Base-by-base conservation (phyloP, 345 rosid species). In the Passiflora organensis region DNA sequence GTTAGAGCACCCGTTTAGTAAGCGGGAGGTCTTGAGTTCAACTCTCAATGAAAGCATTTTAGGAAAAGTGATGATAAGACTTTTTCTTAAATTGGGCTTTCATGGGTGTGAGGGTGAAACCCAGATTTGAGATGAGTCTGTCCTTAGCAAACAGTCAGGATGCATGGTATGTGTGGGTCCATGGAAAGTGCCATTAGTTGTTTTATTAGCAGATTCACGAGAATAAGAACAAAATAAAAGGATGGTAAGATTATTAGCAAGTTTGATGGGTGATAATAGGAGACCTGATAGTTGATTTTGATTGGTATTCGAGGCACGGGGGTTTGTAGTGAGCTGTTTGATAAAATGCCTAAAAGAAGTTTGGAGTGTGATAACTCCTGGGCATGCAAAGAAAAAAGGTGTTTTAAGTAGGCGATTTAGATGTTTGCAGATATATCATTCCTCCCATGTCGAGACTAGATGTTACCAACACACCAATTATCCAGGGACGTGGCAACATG, bases 21-120 rank as follows among this genome's bases (percentile, higher is more conserved):
- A 83, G 95, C 89, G 84, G 89, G 86, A 91, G 91, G 95, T 87
- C 95, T 85, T 85, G 91, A 87, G 89, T 91, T 87, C 85, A 16
- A 85, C 87, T 87, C 85, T 87, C 91, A 87, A 82, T 66, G 85
- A 85, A 67, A 85, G 91, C 95, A 84, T 37, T 36, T 36, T n/a
- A n/a, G n/a, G n/a, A n/a, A n/a, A n/a, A n/a, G n/a, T n/a, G n/a
- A n/a, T n/a, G n/a, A n/a, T 46, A 2, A 2, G 1, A 37, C 13
- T 37, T 37, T 37, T 13, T 37, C 8, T 37, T 2, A 37, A 6
- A 37, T 37, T 37, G 41, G 13, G 41, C 13, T 37, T 37, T 62
- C 93, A 85, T 51, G 89, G 77, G 21, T 42, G 76, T 62, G 73
- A 68, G 10, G 65, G n/a, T 80, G 64, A 87, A 82, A 68, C 56